Conservation (phyloP, 768 basidiomycete genomes). For the Tulasnella sp. region DNA sequence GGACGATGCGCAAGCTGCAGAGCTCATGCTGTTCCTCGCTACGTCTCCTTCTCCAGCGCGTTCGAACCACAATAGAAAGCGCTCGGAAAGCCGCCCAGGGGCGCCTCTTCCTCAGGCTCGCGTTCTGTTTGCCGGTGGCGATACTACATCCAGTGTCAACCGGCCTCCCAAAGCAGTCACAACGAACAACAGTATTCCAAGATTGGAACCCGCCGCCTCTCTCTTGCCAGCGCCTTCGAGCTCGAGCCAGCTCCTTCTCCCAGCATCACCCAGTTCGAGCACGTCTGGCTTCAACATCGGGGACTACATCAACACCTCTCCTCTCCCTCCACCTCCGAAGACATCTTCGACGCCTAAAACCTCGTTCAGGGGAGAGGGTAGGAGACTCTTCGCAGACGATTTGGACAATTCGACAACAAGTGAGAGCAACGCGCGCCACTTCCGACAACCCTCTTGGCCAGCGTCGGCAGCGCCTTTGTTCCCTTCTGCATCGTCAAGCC, state of each 20-base stretch:
- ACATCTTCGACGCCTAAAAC: not conserved
- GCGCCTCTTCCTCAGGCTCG: conserved; percentile 4
- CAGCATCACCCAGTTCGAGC: conserved; percentile 6
- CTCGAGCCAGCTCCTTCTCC: not conserved
- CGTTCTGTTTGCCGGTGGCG: conserved; percentile 1
- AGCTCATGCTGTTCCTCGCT: conserved; percentile 72
- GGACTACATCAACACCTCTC: conserved; percentile 61
- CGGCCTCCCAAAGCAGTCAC: not conserved
- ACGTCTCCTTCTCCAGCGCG: conserved; percentile 68
- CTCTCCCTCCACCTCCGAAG: conserved; percentile 1
- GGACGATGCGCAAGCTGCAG: conserved; percentile 51
- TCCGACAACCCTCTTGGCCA: not conserved
- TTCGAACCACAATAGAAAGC: not conserved
- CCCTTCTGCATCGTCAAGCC: not conserved
- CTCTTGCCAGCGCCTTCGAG: not conserved
- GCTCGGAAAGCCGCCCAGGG: conserved; percentile 7
- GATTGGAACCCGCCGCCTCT: not conserved
- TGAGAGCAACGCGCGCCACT: not conserved
- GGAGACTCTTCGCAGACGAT: conserved; percentile 10
- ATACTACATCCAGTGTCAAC: not conserved
- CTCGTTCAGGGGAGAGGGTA: not conserved
- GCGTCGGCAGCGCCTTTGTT: not conserved
- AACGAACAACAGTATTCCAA: not conserved
- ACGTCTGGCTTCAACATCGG: conserved; percentile 45
- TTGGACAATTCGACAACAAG: not conserved